phyloP scores from a whole-genome alignment of 192 early-diverging fungal species.

The Umbelopsis sp. region DNA sequence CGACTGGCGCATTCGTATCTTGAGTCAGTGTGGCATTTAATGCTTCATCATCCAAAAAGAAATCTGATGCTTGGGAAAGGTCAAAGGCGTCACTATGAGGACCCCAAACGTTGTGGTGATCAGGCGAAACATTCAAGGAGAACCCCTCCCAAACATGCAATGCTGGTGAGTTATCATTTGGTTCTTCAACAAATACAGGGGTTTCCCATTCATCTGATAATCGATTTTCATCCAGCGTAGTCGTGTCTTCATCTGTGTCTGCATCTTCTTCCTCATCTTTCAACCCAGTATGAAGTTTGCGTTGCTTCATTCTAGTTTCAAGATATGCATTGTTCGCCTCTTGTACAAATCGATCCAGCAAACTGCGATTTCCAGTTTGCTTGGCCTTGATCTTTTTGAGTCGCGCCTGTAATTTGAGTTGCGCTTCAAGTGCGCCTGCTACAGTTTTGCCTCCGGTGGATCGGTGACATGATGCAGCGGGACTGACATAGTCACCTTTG shows the following conservation, averaged over 20 bases:
- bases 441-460: conserved; percentile 14
- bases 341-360: conserved; percentile 13
- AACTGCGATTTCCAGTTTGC: not conserved
- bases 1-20: not conserved
- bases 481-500: conserved; percentile 8
- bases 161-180: not conserved
- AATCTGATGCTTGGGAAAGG: not conserved
- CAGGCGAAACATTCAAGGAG: conserved; percentile 14
- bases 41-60: conserved; percentile 9
- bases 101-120: not conserved
- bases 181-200: not conserved
- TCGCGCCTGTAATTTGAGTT: not conserved
- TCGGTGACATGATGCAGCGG: not conserved
- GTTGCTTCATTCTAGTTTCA: conserved; percentile 7
- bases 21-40: conserved; percentile 8
- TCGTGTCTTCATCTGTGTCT: not conserved
- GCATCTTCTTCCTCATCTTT: conserved; percentile 8
- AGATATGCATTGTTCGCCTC: conserved; percentile 7
- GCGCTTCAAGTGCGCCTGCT: not conserved
- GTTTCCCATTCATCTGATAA: no score
- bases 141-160: conserved; percentile 14
- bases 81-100: not conserved
- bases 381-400: conserved; percentile 11
- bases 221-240: no score
- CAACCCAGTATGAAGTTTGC: not conserved